A percentile compares a stretch with the other conserved stretches of the same genome.
Evolutionary conservation across 1,139 yeast species (phyloP).

Genomic region (Sugiyamaella neomexicana): DNA sequence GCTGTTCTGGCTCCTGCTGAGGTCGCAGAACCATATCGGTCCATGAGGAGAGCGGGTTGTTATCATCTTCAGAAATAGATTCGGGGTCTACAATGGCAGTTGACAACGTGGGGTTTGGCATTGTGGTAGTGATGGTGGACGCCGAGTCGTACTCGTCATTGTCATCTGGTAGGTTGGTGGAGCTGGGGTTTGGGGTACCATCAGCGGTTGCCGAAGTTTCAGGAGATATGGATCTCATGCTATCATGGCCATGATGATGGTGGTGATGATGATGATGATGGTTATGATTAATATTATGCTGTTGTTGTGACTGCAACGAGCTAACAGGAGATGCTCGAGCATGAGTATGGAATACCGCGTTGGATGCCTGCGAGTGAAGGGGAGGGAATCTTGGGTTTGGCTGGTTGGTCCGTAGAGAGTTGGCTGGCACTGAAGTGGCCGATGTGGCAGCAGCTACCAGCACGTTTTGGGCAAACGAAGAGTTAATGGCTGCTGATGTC

Average conservation of each 20-base stretch:
- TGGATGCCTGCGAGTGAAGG: constrained; percentile 32
- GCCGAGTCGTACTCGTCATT: constrained; percentile 13
- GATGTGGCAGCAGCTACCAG: constrained; percentile 25
- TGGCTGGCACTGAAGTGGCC: constrained; percentile 22
- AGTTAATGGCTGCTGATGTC: constrained; percentile 23
- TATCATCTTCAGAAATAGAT: constrained; percentile 11
- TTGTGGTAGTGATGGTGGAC: constrained; percentile 4
- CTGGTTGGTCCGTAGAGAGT: constrained; percentile 15
- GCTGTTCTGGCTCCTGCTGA: constrained; percentile 8
- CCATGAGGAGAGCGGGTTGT: constrained; percentile 12
- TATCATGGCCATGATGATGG: constrained; percentile 9
- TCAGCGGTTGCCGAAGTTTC: constrained; percentile 9
- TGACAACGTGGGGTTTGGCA: neutral
- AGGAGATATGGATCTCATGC: constrained; percentile 23
- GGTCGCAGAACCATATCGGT: constrained; percentile 11
- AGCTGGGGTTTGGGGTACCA: neutral
- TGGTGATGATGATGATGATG: constrained; percentile 14
- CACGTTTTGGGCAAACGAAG: constrained; percentile 29
- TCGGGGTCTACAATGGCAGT: constrained; percentile 17
- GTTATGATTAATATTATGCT: neutral
- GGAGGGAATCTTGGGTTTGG: constrained; percentile 22
- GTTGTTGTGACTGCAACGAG: too few species aligned
- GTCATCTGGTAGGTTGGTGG: neutral
- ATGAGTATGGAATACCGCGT: constrained; percentile 28
- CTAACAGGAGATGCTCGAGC: constrained; percentile 18